A percentile compares a stretch with the other conserved stretches of the same genome.
Conservation (phyloP, 148 eudicot genomes). For the Suaeda aralocaspica region DNA sequence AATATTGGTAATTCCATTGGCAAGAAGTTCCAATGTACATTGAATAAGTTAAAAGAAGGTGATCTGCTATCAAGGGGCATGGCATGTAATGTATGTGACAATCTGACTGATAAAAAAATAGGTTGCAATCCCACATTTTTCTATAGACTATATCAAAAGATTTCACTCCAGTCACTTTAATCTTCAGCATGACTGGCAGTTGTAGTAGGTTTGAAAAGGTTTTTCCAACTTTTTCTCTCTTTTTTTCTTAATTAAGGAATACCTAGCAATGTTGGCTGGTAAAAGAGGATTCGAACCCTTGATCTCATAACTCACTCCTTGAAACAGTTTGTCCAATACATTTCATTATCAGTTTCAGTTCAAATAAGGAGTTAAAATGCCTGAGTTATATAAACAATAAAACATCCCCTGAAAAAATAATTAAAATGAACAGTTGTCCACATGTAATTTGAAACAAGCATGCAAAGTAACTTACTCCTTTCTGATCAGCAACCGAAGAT, state of each 20-base stretch:
- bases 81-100: not conserved
- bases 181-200: conserved; percentile 1
- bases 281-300: no score
- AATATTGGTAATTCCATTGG: no score
- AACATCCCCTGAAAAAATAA: no score
- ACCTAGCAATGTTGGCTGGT: no score
- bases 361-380: not conserved
- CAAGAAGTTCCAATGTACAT: no score
- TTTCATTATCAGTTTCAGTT: no score
- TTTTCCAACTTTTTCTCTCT: not conserved
- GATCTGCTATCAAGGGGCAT: not conserved
- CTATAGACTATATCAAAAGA: no score
- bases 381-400: not conserved
- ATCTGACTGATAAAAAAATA: not conserved
- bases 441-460: not conserved
- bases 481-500: conserved; percentile 65
- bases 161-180: not conserved
- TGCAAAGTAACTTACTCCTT: conserved; percentile 74
- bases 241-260: no score
- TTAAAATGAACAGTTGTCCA: not conserved
- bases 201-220: not conserved
- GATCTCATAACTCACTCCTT: no score
- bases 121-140: no score
- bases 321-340: no score
- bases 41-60: no score